Percentiles rank a stretch among this genome's conserved stretches.
These are phyloP conservation scores for Entomortierella chlamydospora DNA, from an alignment of 192 early-diverging fungal genomes.

Conservation along the genomic window DNA sequence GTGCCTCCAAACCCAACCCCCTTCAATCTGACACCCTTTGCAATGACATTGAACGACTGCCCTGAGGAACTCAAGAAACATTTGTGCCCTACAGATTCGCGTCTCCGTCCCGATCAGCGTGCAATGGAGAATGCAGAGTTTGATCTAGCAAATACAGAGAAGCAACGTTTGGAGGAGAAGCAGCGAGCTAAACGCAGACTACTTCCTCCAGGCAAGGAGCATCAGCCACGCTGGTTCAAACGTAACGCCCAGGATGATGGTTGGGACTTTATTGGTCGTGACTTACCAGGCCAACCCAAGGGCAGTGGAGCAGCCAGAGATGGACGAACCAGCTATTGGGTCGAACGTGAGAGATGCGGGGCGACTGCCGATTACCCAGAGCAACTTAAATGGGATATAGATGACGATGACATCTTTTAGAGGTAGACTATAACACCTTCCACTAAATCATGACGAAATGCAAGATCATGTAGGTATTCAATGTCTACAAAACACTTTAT, in stretches of 20 bases:
- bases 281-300: conserved; percentile 65
- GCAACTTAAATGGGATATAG: conserved; percentile 57
- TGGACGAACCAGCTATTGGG: conserved; percentile 81
- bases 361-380: conserved; percentile 36
- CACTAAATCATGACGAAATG: too few relatives aligned
- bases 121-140: conserved; percentile 89
- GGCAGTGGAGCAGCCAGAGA: conserved; percentile 75
- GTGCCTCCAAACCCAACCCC: conserved; percentile 62
- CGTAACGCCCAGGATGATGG: conserved; percentile 58
- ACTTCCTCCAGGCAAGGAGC: conserved; percentile 67
- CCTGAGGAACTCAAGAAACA: conserved; percentile 64
- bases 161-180: conserved; percentile 79
- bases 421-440: background rate
- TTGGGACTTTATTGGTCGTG: conserved; percentile 53
- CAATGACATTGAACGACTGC: conserved; percentile 81
- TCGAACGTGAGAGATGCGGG: conserved; percentile 63
- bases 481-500: too few relatives aligned
- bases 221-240: conserved; percentile 83
- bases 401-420: conserved; percentile 63
- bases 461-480: too few relatives aligned
- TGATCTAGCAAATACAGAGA: conserved; percentile 78
- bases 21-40: conserved; percentile 84
- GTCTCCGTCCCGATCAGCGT: conserved; percentile 86
- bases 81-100: conserved; percentile 84
- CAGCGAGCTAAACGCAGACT: conserved; percentile 73